Evolutionary conservation across 306 rosid genomes (phyloP).

Genomic region (Carpinus viminea): DNA sequence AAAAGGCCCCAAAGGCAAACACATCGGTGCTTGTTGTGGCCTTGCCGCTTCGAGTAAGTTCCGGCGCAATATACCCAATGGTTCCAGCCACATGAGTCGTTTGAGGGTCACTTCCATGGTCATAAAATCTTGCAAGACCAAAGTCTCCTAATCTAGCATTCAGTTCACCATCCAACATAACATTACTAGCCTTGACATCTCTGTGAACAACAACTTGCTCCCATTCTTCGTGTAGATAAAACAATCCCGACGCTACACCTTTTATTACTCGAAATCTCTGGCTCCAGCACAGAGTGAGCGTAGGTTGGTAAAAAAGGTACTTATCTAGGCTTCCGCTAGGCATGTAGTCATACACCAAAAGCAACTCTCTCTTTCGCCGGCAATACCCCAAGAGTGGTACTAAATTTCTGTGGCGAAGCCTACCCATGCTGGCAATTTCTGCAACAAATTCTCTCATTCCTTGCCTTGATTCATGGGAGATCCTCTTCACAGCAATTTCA

Average conservation of each 20-base stretch:
- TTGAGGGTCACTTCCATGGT: constrained; percentile 36
- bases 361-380: constrained; percentile 28
- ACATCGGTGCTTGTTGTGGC: constrained; percentile 35
- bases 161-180: constrained; percentile 31
- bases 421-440: constrained; percentile 34
- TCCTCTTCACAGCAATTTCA: constrained; percentile 38
- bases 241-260: constrained; percentile 31
- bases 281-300: constrained; percentile 25
- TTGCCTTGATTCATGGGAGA: constrained; percentile 38
- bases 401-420: constrained; percentile 36
- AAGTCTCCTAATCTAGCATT: constrained; percentile 38
- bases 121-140: constrained; percentile 39
- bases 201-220: constrained; percentile 44
- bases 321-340: constrained; percentile 45
- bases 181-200: constrained; percentile 41
- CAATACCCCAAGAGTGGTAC: constrained; percentile 39
- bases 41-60: constrained; percentile 29
- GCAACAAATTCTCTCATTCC: constrained; percentile 42
- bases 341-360: constrained; percentile 40
- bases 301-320: constrained; percentile 18
- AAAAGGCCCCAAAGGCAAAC: constrained; percentile 36
- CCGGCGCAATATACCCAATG: constrained; percentile 36
- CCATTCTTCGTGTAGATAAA: constrained; percentile 35
- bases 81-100: constrained; percentile 39
- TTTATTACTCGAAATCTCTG: constrained; percentile 37